phyloP scores from a whole-genome alignment of 192 early-diverging fungal species.

The Dispira parvispora region DNA sequence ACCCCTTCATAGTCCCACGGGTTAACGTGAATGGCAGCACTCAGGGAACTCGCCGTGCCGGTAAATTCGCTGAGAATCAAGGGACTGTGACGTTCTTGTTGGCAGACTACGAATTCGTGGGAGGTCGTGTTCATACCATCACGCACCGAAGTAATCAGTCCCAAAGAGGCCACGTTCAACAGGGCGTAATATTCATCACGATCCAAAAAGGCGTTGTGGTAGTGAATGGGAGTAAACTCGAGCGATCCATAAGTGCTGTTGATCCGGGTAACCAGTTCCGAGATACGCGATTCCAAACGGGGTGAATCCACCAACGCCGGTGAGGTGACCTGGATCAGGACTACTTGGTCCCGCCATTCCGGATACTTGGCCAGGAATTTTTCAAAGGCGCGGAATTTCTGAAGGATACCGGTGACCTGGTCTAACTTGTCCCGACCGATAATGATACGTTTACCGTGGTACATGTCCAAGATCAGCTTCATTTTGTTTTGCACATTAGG shows the following conservation, averaged over 20 bases:
- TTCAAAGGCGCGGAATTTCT: constrained; percentile 92
- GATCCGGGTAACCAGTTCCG: constrained; percentile 82
- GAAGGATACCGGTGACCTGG: constrained; percentile 80
- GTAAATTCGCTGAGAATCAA: constrained; percentile 94
- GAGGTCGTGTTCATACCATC: constrained; percentile 97
- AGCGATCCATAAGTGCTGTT: constrained; percentile 91
- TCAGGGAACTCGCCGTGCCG: constrained; percentile 82
- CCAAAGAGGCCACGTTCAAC: constrained; percentile 70
- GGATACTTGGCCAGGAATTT: constrained; percentile 79
- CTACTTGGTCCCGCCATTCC: constrained; percentile 80
- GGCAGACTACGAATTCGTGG: constrained; percentile 88
- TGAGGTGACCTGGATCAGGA: constrained; percentile 90
- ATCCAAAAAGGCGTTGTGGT: constrained; percentile 77
- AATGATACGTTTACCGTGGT: constrained; percentile 81
- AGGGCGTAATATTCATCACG: constrained; percentile 92
- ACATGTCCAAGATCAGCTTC: constrained; percentile 60
- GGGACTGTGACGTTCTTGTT: constrained; percentile 62
- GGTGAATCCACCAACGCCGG: constrained; percentile 55
- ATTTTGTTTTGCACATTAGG: constrained; percentile 62
- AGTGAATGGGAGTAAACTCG: constrained; percentile 88
- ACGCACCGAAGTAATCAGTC: constrained; percentile 76
- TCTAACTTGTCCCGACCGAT: constrained; percentile 94
- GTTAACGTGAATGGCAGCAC: constrained; percentile 75
- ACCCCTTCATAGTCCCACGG: constrained; percentile 91
- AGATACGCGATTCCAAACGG: constrained; percentile 64